Evolutionary conservation across 345 rosid species (phyloP).

Genomic region (Heritiera littoralis): DNA sequence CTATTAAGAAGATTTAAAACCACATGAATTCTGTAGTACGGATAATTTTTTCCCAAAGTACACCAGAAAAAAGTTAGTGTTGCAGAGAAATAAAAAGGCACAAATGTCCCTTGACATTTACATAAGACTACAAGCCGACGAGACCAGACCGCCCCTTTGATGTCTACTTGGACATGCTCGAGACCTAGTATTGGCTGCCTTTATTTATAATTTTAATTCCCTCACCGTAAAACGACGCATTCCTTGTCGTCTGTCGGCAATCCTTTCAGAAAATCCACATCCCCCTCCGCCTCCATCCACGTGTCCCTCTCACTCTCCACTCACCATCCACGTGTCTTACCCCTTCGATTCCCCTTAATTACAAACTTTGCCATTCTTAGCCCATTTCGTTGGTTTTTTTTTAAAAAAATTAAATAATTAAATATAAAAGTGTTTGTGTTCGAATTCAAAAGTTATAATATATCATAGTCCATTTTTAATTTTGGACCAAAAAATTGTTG

Average conservation of each 20-base stretch:
- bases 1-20: not conserved
- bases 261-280: constrained; percentile 7
- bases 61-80: not conserved
- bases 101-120: constrained; percentile 11
- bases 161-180: constrained; percentile 32
- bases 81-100: not conserved
- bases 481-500: too few species aligned
- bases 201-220: not conserved
- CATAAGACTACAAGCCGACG: constrained; percentile 9
- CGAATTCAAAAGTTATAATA: too few species aligned
- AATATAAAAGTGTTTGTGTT: too few species aligned
- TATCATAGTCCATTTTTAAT: too few species aligned
- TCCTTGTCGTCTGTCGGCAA: constrained; percentile 29
- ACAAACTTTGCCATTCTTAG: constrained; percentile 18
- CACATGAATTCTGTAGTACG: not conserved
- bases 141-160: constrained; percentile 5
- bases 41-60: not conserved
- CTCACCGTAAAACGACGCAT: constrained; percentile 22
- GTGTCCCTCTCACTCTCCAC: constrained; percentile 28
- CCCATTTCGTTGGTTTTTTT: too few species aligned
- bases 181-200: constrained; percentile 35
- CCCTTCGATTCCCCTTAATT: not conserved
- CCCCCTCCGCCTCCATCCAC: constrained; percentile 24
- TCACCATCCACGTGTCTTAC: constrained; percentile 35
- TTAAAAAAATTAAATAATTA: too few species aligned